Base-by-base conservation (phyloP, 129 eudicot species). In the Gnaphalium uliginosum region DNA sequence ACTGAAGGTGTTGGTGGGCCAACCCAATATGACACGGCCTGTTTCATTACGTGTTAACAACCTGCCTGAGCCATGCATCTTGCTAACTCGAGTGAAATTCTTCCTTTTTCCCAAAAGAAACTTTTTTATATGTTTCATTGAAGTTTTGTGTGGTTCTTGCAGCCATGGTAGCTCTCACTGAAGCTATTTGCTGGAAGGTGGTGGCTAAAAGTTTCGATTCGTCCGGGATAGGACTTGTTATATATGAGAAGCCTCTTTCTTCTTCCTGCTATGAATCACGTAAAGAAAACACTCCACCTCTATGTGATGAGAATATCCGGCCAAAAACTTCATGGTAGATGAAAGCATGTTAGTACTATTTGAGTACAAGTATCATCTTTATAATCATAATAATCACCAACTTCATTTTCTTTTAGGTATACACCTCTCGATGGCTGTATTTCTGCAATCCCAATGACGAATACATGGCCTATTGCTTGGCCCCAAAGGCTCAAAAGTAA, bases 171-270 rank as follows among this genome's bases (percentile, higher is more conserved):
- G 86, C 87, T 60, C 76, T 91, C 27, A 87, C 99, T 15, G 78
- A 89, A 79, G 53, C 97, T 61, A 87, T 95, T 8, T 95, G 99
- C 89, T 95, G 99, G 99, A 89, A 85, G 65, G 92, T 84, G 25
- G 96, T 89, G 73, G 87, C 90, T 26, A 91, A 95, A 86, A 80
- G 83, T 21, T 77, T 82, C 19, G 88, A 83, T 67, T 63, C 87
- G 74, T 79, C 91, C 19, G 87, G 92, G 62, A 64, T 95, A 26
- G 99, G 99, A 29, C 74, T 95, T 3, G 97, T 91, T 68, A 89
- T 95, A 81, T 95, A 85, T 33, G 90, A 95, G 83, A 95, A 95
- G 94, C 99, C 99, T 21, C 68, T 73, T 67, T 86, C 96, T 53
- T 72, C 89, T 68, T 81, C 96, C 73, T 95, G 99, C 79, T 95